Percentiles rank a stretch among this genome's conserved stretches.
Evolutionary conservation across 495 filamentous ascomycete genomes (phyloP).

Genomic region (Daldinia childiae): DNA sequence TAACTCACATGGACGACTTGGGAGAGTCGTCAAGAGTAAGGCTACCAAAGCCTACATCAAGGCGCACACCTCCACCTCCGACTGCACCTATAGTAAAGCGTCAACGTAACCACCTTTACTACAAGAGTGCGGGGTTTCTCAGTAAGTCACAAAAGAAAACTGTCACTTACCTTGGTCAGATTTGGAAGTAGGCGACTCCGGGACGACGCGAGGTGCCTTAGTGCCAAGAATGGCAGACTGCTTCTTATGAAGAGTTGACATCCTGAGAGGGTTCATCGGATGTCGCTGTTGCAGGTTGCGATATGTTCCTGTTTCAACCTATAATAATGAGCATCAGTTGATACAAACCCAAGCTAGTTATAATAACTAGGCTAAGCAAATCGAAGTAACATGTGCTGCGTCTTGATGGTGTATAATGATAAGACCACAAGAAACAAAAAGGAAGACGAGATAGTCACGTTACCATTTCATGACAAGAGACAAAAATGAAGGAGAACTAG

Average conservation of each 20-base stretch:
- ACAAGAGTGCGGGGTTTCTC: background rate
- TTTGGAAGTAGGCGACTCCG: constrained; percentile 17
- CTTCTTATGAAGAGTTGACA: constrained; percentile 29
- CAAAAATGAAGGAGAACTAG: background rate
- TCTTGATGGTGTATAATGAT: background rate
- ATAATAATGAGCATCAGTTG: constrained; percentile 1
- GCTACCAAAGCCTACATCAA: constrained; percentile 14
- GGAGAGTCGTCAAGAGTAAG: constrained; percentile 18
- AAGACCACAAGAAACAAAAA: background rate
- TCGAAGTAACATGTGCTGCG: background rate
- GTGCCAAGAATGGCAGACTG: constrained; percentile 23
- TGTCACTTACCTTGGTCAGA: constrained; percentile 32
- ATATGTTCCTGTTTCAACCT: constrained; percentile 7
- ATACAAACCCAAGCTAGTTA: background rate
- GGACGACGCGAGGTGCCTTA: background rate
- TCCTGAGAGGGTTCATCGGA: constrained; percentile 1
- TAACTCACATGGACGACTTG: constrained; percentile 1
- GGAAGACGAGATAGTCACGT: background rate
- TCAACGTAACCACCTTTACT: constrained; percentile 6
- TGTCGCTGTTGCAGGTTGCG: background rate
- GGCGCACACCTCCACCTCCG: constrained; percentile 23
- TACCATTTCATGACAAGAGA: background rate
- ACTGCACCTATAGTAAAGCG: constrained; percentile 7
- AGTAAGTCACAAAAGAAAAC: background rate
- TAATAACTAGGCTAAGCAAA: background rate